phyloP scores from a whole-genome alignment of 2,329 filamentous ascomycete species.

The Pyrenophora graminea region DNA sequence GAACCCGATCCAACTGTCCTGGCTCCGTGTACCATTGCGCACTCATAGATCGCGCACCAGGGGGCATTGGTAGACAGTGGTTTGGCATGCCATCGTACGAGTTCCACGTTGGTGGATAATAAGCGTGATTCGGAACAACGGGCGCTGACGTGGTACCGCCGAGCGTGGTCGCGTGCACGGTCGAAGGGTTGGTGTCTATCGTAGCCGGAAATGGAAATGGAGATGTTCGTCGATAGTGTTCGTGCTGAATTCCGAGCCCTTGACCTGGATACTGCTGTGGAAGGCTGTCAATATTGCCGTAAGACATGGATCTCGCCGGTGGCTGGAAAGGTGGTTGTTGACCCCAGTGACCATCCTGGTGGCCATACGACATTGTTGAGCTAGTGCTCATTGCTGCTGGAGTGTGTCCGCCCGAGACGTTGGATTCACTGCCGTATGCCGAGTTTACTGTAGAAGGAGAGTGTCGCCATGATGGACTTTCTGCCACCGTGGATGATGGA shows the following conservation, averaged over 20 bases:
- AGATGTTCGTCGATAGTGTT: constrained; percentile 39
- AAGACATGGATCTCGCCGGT: constrained; percentile 47
- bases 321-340: constrained; percentile 35
- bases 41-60: constrained; percentile 41
- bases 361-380: constrained; percentile 44
- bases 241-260: constrained; percentile 39
- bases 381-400: constrained; percentile 42
- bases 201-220: constrained; percentile 41
- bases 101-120: constrained; percentile 39
- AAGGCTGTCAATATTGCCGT: constrained; percentile 46
- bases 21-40: constrained; percentile 43
- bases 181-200: constrained; percentile 40
- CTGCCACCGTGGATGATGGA: constrained; percentile 42
- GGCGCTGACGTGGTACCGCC: constrained; percentile 34
- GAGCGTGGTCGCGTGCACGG: constrained; percentile 31
- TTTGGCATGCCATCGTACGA: constrained; percentile 33
- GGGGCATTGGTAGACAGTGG: constrained; percentile 32
- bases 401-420: constrained; percentile 41
- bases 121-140: constrained; percentile 37
- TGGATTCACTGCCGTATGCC: constrained; percentile 43
- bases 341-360: constrained; percentile 39
- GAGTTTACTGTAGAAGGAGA: constrained; percentile 43
- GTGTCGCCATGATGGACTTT: constrained; percentile 45
- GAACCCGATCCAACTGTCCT: constrained; percentile 40
- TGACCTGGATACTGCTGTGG: constrained; percentile 39